These are phyloP conservation scores for Boletus tomentosulus DNA, from an alignment of 768 basidiomycete genomes.

Conservation along the genomic window DNA sequence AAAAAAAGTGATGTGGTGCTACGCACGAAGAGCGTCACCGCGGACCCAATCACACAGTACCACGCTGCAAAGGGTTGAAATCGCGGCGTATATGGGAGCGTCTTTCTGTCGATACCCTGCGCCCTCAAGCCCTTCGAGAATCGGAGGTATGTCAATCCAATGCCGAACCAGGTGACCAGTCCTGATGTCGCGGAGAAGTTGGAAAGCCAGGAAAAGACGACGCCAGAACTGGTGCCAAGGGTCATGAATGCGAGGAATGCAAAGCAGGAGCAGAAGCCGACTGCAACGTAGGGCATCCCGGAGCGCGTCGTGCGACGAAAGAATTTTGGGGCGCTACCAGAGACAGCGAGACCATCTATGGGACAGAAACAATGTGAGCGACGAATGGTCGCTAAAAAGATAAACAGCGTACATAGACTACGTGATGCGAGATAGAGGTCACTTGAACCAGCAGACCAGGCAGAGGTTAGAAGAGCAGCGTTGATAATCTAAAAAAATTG, in stretches of 20 bases:
- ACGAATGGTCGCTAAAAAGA: background rate
- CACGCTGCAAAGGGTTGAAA: slow-evolving; percentile 42
- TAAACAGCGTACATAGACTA: slow-evolving; percentile 30
- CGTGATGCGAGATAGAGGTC: slow-evolving; percentile 39
- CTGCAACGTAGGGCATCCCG: slow-evolving; percentile 45
- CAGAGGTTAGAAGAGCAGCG: slow-evolving; percentile 41
- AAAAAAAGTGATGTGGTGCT: too few relatives aligned
- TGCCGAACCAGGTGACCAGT: slow-evolving; percentile 42
- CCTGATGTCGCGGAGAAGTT: slow-evolving; percentile 36
- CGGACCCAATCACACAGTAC: slow-evolving; percentile 30
- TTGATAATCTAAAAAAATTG: slow-evolving; percentile 28
- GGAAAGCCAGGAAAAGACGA: slow-evolving; percentile 42
- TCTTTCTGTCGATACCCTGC: slow-evolving; percentile 46
- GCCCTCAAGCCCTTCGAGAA: slow-evolving; percentile 44
- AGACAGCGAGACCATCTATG: slow-evolving; percentile 49
- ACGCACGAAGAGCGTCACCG: slow-evolving; percentile 35
- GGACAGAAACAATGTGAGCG: background rate
- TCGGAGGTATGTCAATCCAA: slow-evolving; percentile 43
- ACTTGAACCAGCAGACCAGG: slow-evolving; percentile 41
- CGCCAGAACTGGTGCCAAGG: slow-evolving; percentile 30
- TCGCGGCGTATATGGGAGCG: slow-evolving; percentile 42
- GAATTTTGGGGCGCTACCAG: slow-evolving; percentile 51
- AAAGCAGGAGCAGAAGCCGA: slow-evolving; percentile 28
- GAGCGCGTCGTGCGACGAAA: slow-evolving; percentile 38
- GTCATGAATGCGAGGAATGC: slow-evolving; percentile 34